Percentiles rank a stretch among this genome's conserved stretches.
These are phyloP conservation scores for Suillus sp. DNA, from an alignment of 768 basidiomycete genomes.

Conservation along the genomic window DNA sequence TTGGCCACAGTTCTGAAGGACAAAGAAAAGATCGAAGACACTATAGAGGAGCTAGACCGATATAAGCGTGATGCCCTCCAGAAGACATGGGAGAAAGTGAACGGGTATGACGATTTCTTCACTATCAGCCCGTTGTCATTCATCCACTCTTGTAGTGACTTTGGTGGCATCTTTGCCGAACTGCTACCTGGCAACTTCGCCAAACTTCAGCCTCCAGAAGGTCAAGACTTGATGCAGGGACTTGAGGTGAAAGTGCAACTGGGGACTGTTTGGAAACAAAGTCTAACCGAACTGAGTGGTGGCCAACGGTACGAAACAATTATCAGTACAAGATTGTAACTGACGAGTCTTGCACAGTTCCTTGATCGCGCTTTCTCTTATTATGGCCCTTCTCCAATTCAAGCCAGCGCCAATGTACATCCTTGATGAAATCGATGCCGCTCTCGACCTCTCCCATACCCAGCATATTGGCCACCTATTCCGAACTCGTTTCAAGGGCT, in stretches of 20 bases:
- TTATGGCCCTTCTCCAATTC: constrained; percentile 99
- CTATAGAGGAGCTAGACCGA: constrained; percentile 88
- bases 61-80: constrained; percentile 93
- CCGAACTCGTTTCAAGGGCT: constrained; percentile 94
- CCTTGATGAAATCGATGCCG: constrained; percentile 98
- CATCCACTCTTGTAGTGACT: constrained; percentile 61
- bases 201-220: constrained; percentile 93
- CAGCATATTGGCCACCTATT: constrained; percentile 99
- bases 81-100: constrained; percentile 97
- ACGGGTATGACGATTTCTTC: constrained; percentile 50
- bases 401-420: constrained; percentile 99
- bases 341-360: constrained; percentile 56
- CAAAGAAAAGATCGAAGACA: constrained; percentile 92
- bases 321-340: constrained; percentile 6
- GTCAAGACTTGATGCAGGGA: constrained; percentile 90
- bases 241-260: constrained; percentile 97
- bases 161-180: constrained; percentile 88
- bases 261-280: constrained; percentile 96
- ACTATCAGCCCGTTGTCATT: neutral
- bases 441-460: constrained; percentile 92
- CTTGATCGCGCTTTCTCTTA: constrained; percentile 94
- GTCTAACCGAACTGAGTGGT: constrained; percentile 94
- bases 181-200: constrained; percentile 91
- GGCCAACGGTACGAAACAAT: constrained; percentile 78
- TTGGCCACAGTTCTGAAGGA: constrained; percentile 86